These are phyloP conservation scores for Helianthus tuberosus DNA, from an alignment of 129 eudicot genomes.

Conservation along the genomic window DNA sequence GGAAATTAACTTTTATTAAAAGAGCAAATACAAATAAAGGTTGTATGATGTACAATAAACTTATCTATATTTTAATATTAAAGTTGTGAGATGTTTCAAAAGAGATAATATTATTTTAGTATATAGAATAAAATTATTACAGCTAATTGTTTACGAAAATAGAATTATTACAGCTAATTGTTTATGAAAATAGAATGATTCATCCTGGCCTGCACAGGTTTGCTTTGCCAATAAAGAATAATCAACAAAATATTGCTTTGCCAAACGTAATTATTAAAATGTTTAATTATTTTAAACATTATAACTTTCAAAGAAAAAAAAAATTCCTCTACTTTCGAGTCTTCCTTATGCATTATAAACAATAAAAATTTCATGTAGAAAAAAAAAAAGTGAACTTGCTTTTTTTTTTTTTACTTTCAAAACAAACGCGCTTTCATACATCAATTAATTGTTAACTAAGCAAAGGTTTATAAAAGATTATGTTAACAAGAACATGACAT, in stretches of 20 bases:
- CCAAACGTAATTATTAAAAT: conserved; percentile 4
- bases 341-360: background rate
- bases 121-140: background rate
- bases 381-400: too few species aligned
- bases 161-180: background rate
- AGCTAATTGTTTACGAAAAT: background rate
- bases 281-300: background rate
- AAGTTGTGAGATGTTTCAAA: background rate
- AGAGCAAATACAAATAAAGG: background rate
- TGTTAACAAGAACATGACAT: too few species aligned
- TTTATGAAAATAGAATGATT: conserved; percentile 15
- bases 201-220: conserved; percentile 18
- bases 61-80: background rate
- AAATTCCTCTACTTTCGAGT: background rate
- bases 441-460: too few species aligned
- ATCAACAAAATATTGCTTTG: background rate
- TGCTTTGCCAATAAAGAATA: conserved; percentile 9
- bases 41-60: background rate
- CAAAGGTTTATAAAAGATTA: too few species aligned
- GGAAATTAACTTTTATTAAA: background rate
- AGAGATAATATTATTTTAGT: background rate
- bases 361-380: background rate
- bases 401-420: too few species aligned
- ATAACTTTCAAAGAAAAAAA: background rate
- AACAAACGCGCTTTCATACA: too few species aligned